Evolutionary conservation across 768 basidiomycete genomes (phyloP).

Genomic region (Aureoboletus auriporus): DNA sequence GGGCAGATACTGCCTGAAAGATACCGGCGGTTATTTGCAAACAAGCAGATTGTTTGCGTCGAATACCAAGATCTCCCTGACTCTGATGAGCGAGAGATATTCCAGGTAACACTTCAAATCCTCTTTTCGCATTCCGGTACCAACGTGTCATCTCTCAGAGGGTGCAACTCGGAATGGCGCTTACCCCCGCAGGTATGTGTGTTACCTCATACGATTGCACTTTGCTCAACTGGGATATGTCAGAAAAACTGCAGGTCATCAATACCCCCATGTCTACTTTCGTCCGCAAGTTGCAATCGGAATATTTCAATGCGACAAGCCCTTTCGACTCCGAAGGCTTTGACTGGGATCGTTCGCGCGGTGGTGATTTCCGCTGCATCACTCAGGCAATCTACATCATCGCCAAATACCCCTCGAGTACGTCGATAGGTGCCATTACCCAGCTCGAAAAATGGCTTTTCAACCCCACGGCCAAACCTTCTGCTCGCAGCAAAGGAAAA

Average conservation of each 20-base stretch:
- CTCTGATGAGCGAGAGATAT: constrained; percentile 61
- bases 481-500: constrained; percentile 11
- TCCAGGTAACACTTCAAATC: constrained; percentile 48
- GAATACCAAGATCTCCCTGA: constrained; percentile 64
- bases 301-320: constrained; percentile 41
- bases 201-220: background rate
- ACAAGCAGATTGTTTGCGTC: constrained; percentile 77
- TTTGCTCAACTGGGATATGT: background rate
- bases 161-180: constrained; percentile 74
- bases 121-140: background rate
- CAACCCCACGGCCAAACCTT: constrained; percentile 11
- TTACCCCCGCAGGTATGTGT: constrained; percentile 61
- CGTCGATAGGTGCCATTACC: constrained; percentile 28
- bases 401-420: constrained; percentile 36
- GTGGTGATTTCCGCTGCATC: constrained; percentile 56
- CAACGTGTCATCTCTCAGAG: constrained; percentile 38
- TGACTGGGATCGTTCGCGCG: constrained; percentile 50
- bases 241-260: constrained; percentile 68
- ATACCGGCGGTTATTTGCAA: constrained; percentile 56
- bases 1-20: constrained; percentile 47
- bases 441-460: constrained; percentile 52
- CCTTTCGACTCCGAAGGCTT: constrained; percentile 33
- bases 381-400: constrained; percentile 52
- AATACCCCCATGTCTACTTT: constrained; percentile 54
- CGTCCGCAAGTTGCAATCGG: constrained; percentile 50